phyloP scores from a whole-genome alignment of 495 filamentous ascomycete species.

The Hypoxylon subgilvum region DNA sequence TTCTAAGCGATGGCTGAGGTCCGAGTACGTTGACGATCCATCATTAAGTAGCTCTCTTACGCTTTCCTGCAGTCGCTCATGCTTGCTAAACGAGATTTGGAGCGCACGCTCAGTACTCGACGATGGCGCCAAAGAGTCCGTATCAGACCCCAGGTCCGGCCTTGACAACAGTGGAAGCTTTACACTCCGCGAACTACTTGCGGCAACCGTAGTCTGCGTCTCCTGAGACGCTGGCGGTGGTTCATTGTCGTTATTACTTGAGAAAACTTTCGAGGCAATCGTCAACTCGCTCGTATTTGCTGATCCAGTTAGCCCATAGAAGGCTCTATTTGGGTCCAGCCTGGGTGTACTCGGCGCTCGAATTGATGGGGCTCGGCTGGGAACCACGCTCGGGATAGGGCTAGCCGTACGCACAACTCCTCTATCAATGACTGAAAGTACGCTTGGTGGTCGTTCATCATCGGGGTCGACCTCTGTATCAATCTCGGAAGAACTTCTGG shows the following conservation, averaged over 20 bases:
- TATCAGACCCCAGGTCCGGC: constrained; percentile 12
- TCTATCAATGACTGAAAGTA: constrained; percentile 36
- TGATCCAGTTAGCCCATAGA: constrained; percentile 13
- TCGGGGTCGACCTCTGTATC: constrained; percentile 34
- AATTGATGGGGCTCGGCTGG: constrained; percentile 12
- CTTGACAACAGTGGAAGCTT: constrained; percentile 3
- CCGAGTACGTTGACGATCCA: constrained; percentile 1
- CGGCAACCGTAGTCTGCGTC: constrained; percentile 41
- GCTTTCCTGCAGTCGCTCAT: constrained; percentile 10
- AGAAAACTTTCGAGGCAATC: constrained; percentile 39
- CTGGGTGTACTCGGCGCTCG: neutral
- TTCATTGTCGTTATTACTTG: constrained; percentile 16
- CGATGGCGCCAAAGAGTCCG: constrained; percentile 30
- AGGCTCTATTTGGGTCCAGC: constrained; percentile 2
- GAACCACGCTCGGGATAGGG: constrained; percentile 20
- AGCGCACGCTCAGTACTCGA: constrained; percentile 35
- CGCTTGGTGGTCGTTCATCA: constrained; percentile 33
- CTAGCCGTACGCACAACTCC: constrained; percentile 31
- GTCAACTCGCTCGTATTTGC: constrained; percentile 29
- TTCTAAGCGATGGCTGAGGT: neutral
- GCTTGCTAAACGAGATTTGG: constrained; percentile 16
- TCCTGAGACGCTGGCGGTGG: constrained; percentile 14
- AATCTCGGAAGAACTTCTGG: constrained; percentile 19
- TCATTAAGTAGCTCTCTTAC: neutral
- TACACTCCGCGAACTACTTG: constrained; percentile 13